Evolutionary conservation across 2,329 filamentous ascomycete genomes (phyloP).

Genomic region (Exophiala sp.): DNA sequence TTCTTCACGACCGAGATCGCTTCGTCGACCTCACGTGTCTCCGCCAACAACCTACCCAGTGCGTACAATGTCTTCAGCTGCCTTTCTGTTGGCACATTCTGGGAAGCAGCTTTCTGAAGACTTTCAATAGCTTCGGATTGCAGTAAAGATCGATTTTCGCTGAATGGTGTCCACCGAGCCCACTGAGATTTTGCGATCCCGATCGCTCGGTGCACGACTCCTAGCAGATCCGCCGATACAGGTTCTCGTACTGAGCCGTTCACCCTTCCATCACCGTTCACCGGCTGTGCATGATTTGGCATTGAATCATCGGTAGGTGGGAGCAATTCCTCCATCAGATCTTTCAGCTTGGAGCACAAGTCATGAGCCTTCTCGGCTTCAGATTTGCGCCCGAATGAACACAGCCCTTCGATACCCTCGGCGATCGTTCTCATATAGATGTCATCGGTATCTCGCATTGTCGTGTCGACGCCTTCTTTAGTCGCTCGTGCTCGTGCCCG

Average conservation of each 20-base stretch:
- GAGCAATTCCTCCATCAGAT: slow-evolving; percentile 65
- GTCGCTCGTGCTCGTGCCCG: slow-evolving; percentile 79
- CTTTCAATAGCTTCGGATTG: slow-evolving; percentile 74
- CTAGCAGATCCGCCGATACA: slow-evolving; percentile 15
- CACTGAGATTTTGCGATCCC: slow-evolving; percentile 83
- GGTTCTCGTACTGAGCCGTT: neutral
- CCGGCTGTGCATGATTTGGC: slow-evolving; percentile 16
- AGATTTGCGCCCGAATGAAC: slow-evolving; percentile 70
- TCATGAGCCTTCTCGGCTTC: slow-evolving; percentile 76
- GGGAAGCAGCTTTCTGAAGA: slow-evolving; percentile 68
- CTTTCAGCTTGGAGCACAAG: slow-evolving; percentile 67
- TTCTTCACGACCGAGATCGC: slow-evolving; percentile 80
- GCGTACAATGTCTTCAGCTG: slow-evolving; percentile 77
- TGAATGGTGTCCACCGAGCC: slow-evolving; percentile 77
- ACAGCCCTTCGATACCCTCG: slow-evolving; percentile 75
- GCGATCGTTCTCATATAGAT: slow-evolving; percentile 73
- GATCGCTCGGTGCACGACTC: slow-evolving; percentile 59
- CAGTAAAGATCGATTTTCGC: slow-evolving; percentile 65
- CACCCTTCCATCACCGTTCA: slow-evolving; percentile 13
- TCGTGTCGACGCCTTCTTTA: slow-evolving; percentile 53
- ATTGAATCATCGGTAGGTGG: slow-evolving; percentile 27
- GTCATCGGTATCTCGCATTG: slow-evolving; percentile 75
- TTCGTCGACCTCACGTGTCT: slow-evolving; percentile 73
- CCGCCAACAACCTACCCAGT: slow-evolving; percentile 78
- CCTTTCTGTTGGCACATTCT: slow-evolving; percentile 61